Base-by-base conservation (phyloP, 2,329 filamentous ascomycete genomes). In the Fusarium humuli region DNA sequence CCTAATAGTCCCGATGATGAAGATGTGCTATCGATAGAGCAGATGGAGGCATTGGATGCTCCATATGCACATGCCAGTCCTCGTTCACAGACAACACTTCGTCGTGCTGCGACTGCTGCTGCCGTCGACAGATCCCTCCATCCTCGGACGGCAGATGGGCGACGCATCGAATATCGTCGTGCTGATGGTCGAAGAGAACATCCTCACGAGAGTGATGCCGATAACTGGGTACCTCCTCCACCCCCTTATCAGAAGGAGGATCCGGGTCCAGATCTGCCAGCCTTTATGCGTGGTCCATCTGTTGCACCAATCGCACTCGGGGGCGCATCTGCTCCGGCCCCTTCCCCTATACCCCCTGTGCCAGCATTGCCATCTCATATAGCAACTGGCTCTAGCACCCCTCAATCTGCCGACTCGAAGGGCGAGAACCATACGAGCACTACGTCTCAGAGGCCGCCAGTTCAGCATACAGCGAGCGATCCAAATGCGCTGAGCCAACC, bases 171-270 rank as follows among this genome's bases (percentile, higher is more conserved):
- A 71, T 92, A 91, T 76, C 87, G 90, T 46, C 87, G 91, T 47
- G 90, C 91, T 16, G 90, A 93, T 78, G 90, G 90, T 9, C 85
- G 90, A 44, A 84, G 87, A 44, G 91, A 94, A 74, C 86, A 94
- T 72, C 93, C 93, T 6, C 92, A 96, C 78, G 93, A 96, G 79
- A 95, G 92, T 69, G 93, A 96, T 77, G 92, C 93, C 6, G 93
- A 96, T 74, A 93, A 94, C 73, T 97, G 93, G 93, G 91, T 94
- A 7, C 92, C 93, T 7, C 93, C 93, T 7, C 93, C 93, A 11
- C 93, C 93, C 5, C 92, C 92, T 2, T 97, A 97, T 73, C 88
- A 90, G 42, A 87, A 88, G 57, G 89, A 92, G 1, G 87, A 88
- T 49, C 87, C 87, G 1, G 83, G 83, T 7, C 63, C 63, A 12